Percentiles rank a stretch among this genome's conserved stretches.
Conservation (phyloP, 2,329 filamentous ascomycete species). For the Beauveria sp. region DNA sequence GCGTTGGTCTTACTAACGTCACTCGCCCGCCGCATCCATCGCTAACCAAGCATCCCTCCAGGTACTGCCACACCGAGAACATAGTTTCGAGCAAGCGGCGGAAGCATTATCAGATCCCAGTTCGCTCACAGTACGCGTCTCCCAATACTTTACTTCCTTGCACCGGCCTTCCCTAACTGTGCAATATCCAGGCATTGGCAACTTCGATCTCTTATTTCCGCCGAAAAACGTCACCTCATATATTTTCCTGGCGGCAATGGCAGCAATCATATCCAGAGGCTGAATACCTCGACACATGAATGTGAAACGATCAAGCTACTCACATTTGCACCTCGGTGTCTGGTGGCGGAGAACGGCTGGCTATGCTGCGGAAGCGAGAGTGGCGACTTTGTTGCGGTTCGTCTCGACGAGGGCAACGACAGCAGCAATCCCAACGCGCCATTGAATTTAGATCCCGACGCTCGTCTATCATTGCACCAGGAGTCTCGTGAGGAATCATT, state of each 20-base stretch:
- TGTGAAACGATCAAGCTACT: conserved; percentile 66
- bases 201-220: conserved; percentile 82
- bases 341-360: conserved; percentile 81
- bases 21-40: neutral
- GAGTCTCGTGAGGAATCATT: conserved; percentile 27
- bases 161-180: neutral
- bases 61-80: conserved; percentile 57
- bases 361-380: conserved; percentile 83
- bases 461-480: conserved; percentile 23
- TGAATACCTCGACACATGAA: conserved; percentile 62
- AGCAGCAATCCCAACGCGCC: conserved; percentile 18
- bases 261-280: conserved; percentile 55
- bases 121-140: conserved; percentile 53
- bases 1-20: neutral
- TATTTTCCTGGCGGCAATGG: conserved; percentile 77
- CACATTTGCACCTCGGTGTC: conserved; percentile 70
- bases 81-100: conserved; percentile 53
- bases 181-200: conserved; percentile 65
- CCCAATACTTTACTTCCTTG: neutral
- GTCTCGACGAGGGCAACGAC: conserved; percentile 39
- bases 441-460: conserved; percentile 27
- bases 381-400: conserved; percentile 79
- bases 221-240: conserved; percentile 65
- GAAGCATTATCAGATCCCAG: conserved; percentile 60
- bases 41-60: conserved; percentile 23